Evolutionary conservation across 2,329 filamentous ascomycete species (phyloP).

Genomic region (Blumeriella jaapii): DNA sequence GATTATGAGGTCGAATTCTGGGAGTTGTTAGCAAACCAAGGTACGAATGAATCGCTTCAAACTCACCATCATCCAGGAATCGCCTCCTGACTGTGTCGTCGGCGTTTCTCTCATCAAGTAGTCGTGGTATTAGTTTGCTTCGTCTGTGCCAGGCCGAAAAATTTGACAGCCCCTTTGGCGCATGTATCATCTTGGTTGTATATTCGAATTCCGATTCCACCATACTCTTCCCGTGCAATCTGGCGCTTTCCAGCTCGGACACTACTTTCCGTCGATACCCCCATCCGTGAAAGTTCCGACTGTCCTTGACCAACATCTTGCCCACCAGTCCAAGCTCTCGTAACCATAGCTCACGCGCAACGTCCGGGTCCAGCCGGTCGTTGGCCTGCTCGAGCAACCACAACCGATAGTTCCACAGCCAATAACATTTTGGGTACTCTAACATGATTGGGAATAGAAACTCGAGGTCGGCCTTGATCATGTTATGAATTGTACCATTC

Average conservation of each 20-base stretch:
- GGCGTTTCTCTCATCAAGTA: slow-evolving; percentile 61
- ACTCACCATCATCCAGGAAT: slow-evolving; percentile 59
- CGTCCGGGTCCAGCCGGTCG: slow-evolving; percentile 41
- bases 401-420: slow-evolving; percentile 94
- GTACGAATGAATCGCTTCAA: background rate
- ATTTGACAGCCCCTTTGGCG: slow-evolving; percentile 64
- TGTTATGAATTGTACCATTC: slow-evolving; percentile 39
- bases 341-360: slow-evolving; percentile 62
- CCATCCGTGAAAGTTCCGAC: slow-evolving; percentile 95
- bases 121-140: slow-evolving; percentile 66
- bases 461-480: slow-evolving; percentile 61
- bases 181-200: slow-evolving; percentile 75
- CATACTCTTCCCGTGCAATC: slow-evolving; percentile 47
- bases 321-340: slow-evolving; percentile 71
- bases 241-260: slow-evolving; percentile 53
- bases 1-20: slow-evolving; percentile 65
- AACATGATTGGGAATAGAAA: slow-evolving; percentile 79
- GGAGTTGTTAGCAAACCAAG: slow-evolving; percentile 11
- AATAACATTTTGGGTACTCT: slow-evolving; percentile 92
- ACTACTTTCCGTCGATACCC: slow-evolving; percentile 76
- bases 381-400: slow-evolving; percentile 74
- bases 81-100: slow-evolving; percentile 48
- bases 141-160: slow-evolving; percentile 96
- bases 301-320: slow-evolving; percentile 82
- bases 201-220: slow-evolving; percentile 76